Conservation (phyloP, 768 basidiomycete species). For the Xerocomellus intermedius region DNA sequence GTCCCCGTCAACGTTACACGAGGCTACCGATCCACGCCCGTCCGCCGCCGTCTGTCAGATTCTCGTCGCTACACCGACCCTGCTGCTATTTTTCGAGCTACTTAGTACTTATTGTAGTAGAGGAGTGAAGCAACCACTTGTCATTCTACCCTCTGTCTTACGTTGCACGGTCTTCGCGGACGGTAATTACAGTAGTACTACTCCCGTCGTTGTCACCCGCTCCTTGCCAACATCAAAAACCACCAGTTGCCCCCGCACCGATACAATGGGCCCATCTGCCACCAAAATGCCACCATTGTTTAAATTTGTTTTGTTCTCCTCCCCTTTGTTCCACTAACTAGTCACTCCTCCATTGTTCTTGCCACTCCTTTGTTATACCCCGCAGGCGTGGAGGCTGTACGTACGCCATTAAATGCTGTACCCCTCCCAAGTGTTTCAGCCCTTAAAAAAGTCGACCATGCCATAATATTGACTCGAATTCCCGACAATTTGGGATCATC, state of each 20-base stretch:
- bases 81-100: neutral
- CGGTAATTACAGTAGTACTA: neutral
- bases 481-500: neutral
- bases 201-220: neutral
- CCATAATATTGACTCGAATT: conserved; percentile 3
- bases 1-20: conserved; percentile 34
- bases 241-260: neutral
- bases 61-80: conserved; percentile 5
- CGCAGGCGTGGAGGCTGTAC: conserved; percentile 4
- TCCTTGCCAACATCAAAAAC: neutral
- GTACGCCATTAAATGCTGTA: conserved; percentile 4
- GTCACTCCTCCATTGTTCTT: conserved; percentile 20
- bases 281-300: neutral
- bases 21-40: conserved; percentile 24
- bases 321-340: conserved; percentile 17
- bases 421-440: too few relatives aligned
- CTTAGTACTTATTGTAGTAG: too few relatives aligned
- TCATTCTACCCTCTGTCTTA: neutral
- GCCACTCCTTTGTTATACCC: conserved; percentile 15
- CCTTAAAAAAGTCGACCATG: neutral
- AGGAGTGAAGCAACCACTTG: too few relatives aligned
- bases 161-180: conserved; percentile 1
- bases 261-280: neutral
- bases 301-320: neutral
- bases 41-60: neutral